Conservation (phyloP, 202 grass and related monocot species). For the Eragrostis tef region DNA sequence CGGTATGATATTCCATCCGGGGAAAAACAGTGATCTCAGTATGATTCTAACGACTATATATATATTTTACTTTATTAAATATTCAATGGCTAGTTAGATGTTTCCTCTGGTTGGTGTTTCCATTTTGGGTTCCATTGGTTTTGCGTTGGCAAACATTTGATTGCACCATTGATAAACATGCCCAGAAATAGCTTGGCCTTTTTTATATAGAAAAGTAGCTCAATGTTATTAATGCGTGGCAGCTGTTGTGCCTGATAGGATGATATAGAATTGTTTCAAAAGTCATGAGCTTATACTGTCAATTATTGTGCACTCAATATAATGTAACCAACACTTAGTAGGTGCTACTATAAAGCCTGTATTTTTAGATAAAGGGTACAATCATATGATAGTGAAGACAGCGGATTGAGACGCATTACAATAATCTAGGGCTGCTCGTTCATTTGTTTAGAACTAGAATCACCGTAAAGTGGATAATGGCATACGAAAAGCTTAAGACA, state of each 20-base stretch:
- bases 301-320: conserved; percentile 45
- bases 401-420: conserved; percentile 17
- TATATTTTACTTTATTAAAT: too few relatives aligned
- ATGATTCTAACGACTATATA: conserved; percentile 3
- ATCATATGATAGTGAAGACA: conserved; percentile 37
- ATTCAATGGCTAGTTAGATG: too few relatives aligned
- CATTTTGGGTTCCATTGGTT: conserved; percentile 16
- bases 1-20: neutral
- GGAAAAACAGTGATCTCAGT: neutral
- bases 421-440: neutral
- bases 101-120: conserved; percentile 5
- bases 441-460: conserved; percentile 32
- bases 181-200: neutral
- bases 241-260: neutral
- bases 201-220: neutral
- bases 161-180: neutral
- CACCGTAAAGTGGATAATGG: conserved; percentile 40
- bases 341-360: too few relatives aligned
- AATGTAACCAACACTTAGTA: conserved; percentile 34
- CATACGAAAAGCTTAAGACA: conserved; percentile 32
- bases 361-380: conserved; percentile 44
- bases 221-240: neutral
- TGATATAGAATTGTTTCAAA: conserved; percentile 7
- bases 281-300: conserved; percentile 13
- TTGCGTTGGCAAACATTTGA: neutral